Evolutionary conservation across 495 filamentous ascomycete species (phyloP).

Genomic region (Bathelium albidoporum): DNA sequence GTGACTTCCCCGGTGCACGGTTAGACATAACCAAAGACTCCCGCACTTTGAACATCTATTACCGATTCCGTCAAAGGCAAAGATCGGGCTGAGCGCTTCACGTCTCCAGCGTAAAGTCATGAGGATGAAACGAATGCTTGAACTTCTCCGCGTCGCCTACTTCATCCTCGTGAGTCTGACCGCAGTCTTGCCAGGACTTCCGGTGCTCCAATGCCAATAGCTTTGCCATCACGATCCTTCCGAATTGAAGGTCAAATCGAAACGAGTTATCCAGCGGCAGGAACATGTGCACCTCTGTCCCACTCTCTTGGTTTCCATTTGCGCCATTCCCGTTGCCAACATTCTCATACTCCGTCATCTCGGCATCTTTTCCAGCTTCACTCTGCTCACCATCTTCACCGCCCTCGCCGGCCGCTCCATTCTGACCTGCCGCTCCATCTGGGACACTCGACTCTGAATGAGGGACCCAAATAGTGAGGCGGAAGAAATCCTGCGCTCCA

Average conservation of each 20-base stretch:
- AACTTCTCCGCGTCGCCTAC: conserved; percentile 67
- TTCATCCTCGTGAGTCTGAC: conserved; percentile 68
- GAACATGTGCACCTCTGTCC: conserved; percentile 39
- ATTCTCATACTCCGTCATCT: conserved; percentile 6
- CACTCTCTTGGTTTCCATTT: conserved; percentile 21
- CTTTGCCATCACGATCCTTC: conserved; percentile 76
- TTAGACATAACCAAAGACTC: too few relatives aligned
- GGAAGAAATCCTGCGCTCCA: conserved; percentile 61
- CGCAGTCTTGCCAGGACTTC: conserved; percentile 71
- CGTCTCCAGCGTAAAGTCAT: conserved; percentile 60
- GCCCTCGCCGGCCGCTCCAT: not conserved
- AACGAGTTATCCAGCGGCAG: conserved; percentile 43
- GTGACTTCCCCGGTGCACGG: too few relatives aligned
- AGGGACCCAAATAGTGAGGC: conserved; percentile 63
- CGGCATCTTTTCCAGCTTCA: not conserved
- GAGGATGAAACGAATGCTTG: conserved; percentile 72
- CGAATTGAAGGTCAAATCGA: conserved; percentile 55
- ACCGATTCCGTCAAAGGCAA: too few relatives aligned
- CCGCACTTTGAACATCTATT: too few relatives aligned
- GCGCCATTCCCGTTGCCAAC: conserved; percentile 24
- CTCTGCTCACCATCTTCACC: not conserved
- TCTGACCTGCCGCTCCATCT: not conserved
- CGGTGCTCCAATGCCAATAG: conserved; percentile 65
- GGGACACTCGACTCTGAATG: not conserved
- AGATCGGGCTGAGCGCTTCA: not conserved